A percentile compares a stretch with the other conserved stretches of the same genome.
These are phyloP conservation scores for Aspergillus nomiae DNA, from an alignment of 2,329 filamentous ascomycete genomes.

Conservation along the genomic window DNA sequence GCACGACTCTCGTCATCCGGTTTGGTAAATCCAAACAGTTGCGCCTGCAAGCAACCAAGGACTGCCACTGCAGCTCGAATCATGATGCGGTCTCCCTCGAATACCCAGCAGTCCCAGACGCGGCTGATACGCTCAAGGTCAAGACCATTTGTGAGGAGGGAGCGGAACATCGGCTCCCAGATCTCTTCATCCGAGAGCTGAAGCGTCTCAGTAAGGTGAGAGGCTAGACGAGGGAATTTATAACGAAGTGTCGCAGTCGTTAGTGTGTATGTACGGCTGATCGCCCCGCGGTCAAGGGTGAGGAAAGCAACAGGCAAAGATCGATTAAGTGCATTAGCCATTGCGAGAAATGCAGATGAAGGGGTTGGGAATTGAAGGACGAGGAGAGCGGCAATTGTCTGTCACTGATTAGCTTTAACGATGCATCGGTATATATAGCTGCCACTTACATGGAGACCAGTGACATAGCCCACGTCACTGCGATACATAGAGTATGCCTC, in stretches of 20 bases:
- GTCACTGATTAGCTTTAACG: neutral
- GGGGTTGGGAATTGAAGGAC: conserved; percentile 58
- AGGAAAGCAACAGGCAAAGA: conserved; percentile 63
- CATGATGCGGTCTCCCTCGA: conserved; percentile 59
- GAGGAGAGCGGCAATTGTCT: conserved; percentile 60
- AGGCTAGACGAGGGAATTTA: conserved; percentile 58
- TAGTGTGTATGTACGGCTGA: conserved; percentile 57
- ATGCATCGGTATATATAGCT: neutral
- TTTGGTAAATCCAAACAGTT: conserved; percentile 42
- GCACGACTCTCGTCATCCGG: conserved; percentile 41
- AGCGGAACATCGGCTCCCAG: conserved; percentile 57
- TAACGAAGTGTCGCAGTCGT: conserved; percentile 59
- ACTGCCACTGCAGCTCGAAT: conserved; percentile 48
- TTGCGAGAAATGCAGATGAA: conserved; percentile 57
- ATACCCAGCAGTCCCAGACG: conserved; percentile 64
- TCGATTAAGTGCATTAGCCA: conserved; percentile 64
- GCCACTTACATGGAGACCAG: conserved; percentile 56
- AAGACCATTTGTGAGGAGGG: conserved; percentile 54
- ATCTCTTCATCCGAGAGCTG: conserved; percentile 46
- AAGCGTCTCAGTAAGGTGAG: conserved; percentile 51
- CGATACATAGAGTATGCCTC: conserved; percentile 66
- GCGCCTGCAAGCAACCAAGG: conserved; percentile 45
- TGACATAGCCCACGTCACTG: conserved; percentile 62
- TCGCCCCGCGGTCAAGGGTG: conserved; percentile 58
- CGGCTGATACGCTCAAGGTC: conserved; percentile 56